Conservation (phyloP, 805 yeast species). For the Ogataea pilisensis region DNA sequence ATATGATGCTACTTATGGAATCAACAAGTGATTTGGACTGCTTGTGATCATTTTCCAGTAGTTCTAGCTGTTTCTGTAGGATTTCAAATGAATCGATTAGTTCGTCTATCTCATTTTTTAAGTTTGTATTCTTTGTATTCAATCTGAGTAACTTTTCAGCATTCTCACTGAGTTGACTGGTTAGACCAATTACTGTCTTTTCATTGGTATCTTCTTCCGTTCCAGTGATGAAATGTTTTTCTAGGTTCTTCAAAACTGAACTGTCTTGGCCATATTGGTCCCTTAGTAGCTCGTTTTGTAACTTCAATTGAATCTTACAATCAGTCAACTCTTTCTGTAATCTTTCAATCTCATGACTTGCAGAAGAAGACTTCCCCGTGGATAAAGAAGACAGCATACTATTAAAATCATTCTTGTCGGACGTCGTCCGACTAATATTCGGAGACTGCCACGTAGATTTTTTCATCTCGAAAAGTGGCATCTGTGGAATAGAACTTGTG, state of each 20-base stretch:
- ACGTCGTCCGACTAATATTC: background rate
- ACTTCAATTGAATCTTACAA: slow-evolving; percentile 31
- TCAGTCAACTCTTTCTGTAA: slow-evolving; percentile 31
- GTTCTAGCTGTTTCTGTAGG: slow-evolving; percentile 16
- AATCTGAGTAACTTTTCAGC: slow-evolving; percentile 4
- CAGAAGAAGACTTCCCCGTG: slow-evolving; percentile 9
- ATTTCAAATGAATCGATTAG: slow-evolving; percentile 13
- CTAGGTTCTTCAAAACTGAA: slow-evolving; percentile 12
- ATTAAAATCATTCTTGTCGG: background rate
- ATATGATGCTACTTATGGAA: slow-evolving; percentile 8
- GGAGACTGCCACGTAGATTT: slow-evolving; percentile 7
- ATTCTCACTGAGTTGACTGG: background rate
- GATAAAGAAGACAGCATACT: background rate
- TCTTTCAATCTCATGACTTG: slow-evolving; percentile 21
- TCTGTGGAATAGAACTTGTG: slow-evolving; percentile 15
- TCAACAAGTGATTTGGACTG: slow-evolving; percentile 11
- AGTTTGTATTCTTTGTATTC: slow-evolving; percentile 10
- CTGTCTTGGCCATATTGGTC: slow-evolving; percentile 19
- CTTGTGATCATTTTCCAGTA: slow-evolving; percentile 14
- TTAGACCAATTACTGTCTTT: background rate
- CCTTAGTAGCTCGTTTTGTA: slow-evolving; percentile 29
- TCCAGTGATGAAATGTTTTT: slow-evolving; percentile 8
- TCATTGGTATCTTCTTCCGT: background rate
- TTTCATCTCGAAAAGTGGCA: slow-evolving; percentile 13
- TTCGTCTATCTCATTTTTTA: slow-evolving; percentile 13